Evolutionary conservation across 23 red algal species (phyloP), one percentile per base, ranked within the genome.

Genomic region (Gracilaria gracilis): DNA sequence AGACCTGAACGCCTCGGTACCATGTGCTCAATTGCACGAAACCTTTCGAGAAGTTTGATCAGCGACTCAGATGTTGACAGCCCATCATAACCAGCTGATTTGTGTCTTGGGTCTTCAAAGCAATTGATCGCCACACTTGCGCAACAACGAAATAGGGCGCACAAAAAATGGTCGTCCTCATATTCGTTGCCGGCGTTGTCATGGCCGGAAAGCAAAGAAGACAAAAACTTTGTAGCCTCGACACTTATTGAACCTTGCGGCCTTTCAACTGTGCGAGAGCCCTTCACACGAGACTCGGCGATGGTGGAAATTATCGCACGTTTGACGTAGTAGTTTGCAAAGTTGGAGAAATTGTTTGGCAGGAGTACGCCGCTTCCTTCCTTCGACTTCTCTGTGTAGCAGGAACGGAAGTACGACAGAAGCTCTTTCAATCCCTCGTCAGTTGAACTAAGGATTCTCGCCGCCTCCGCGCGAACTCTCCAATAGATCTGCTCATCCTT

Each of bases 391-490:
- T 82, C 88, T 24, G 78, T 47, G 62, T 92, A 92, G 55, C 47
- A 71, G 20, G 53, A 46, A 34, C 77, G 32, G 40, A 92, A 92
- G 39, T 92, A 92, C 21, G 34, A 69, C 11, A 92, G 51, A 16
- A 92, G 37, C 40, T 55, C 75, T 17, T 75, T 58, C 15, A 92
- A 49, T 13, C 88, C 88, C 58, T 75, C 88, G 21, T 82, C 83
- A 49, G 65, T 94, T 9, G 74, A 80, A 8, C 91, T 85, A 9
- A 98, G 85, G n/a, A 86, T 85, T 61, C 27, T 32, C 48, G 96
- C 96, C 21, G 92, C 93, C 40, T 91, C 86, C 4, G 86, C 87
- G 29, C 96, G 91, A 57, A 98, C 96, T 23, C 90, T 87, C 85
- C 86, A 98, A 51, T 98, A 93, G 31, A 92, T 58, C 58, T 93